Evolutionary conservation across 345 rosid species (phyloP), one percentile per base, ranked within the genome.

Genomic region (Acer saccharum): DNA sequence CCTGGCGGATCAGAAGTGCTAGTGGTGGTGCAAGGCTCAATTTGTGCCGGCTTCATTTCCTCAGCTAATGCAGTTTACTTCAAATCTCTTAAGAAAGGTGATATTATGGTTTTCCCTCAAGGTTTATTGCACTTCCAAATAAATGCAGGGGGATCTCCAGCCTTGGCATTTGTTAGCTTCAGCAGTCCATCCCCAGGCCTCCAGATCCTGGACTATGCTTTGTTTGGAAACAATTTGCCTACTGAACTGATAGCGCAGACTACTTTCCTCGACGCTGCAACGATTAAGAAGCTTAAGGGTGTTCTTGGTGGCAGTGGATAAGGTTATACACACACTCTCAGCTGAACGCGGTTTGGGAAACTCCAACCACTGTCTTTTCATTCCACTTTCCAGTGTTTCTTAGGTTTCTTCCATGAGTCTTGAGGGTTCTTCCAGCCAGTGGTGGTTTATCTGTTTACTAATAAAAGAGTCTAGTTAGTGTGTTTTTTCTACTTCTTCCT

Each of bases 281-380:
- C 82, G 79, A 86, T 94, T 61, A 93, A 91, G 93, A 94, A 90
- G 88, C 95, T 94, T 52, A 94, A 94, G 85, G 88, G 84, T 54
- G 89, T 94, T 65, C 96, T 94, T 79, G 98, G 98, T 35, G 98
- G 98, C 76, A 92, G 88, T 25, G 81, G 84, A 61, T 94, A 82
- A 85, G 41, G 20, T 60, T 20, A 21, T 5, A 46, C 65, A 39
- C 58, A 54, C n/a, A 18, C 58, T 54, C 57, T 16, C 58, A 54
- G 58, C 58, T 54, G 58, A 54, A 54, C 3, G 58, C 1, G 20
- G 20, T 16, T 54, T 1, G 7, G n/a, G 58, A 54, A 54, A 54
- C 50, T 66, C 7, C 21, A n/a, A 18, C 6, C 3, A 20, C 14
- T 65, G 52, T 39, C 25, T 18, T 7, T 20, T 65, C 23, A 9